Base-by-base conservation (phyloP, 139 green algal genomes). In the Mychonastes homosphaera region DNA sequence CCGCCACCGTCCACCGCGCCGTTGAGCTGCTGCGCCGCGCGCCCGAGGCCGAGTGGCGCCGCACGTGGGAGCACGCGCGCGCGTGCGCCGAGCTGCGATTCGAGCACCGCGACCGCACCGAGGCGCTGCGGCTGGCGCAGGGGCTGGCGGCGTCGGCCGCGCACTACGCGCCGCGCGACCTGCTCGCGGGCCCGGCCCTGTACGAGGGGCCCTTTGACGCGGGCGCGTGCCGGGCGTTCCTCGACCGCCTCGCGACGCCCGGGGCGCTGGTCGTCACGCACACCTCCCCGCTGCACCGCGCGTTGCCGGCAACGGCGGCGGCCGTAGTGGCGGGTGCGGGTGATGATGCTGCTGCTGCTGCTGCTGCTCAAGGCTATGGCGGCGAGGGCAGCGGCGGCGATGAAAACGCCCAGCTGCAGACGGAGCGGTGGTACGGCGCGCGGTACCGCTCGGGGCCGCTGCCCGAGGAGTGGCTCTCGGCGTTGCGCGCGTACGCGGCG, bases 391-490 rank as follows among this genome's bases (percentile, higher is more conserved):
- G 24, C 21, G 10, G 52, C 52, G 18, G 35, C 34, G 15, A 35
- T 30, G 52, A 21, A 34, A 19, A 48, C 27, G 41, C 45, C 54
- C n/a, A n/a, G n/a, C n/a, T n/a, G 3, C 15, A 44, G 50, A 65
- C 47, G 41, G 71, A 79, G 56, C 26, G 16, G 10, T 79, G 67
- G 71, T 82, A 79, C 40, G 75, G 71, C 4, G 75, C 71, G 12
- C 24, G 34, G 3, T 79, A 77, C 60, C 26, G 40, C 2, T 33
- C 65, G 27, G 44, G 65, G 30, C 60, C 54, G 15, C 51, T 82
- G 41, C 39, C 38, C 8, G 13, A 59, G 8, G 41, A 16, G 15
- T 53, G 38, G 61, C 29, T 59, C 2, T 35, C 43, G 10, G 35
- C 27, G 18, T 64, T 70, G 5, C 3, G 7, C 16, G 16, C 3